These are phyloP conservation scores for Apiotrichum veenhuisii DNA, from an alignment of 1,284 basidiomycete genomes.

Conservation along the genomic window DNA sequence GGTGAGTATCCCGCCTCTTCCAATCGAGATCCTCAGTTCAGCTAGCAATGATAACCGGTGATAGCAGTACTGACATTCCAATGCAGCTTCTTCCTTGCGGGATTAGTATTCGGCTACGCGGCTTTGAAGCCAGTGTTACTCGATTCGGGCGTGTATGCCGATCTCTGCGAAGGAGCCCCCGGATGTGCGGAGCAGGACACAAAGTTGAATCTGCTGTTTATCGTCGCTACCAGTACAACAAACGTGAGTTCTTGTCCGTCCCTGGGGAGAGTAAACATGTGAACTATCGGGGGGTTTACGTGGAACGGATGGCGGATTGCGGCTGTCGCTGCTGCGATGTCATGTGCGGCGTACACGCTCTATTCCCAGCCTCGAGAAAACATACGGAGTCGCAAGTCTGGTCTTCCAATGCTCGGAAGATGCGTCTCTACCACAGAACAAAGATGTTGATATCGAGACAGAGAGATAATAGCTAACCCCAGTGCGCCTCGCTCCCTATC, in stretches of 20 bases:
- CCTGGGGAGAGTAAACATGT: conserved; percentile 26
- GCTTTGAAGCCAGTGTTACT: conserved; percentile 36
- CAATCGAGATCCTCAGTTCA: neutral
- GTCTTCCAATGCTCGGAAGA: too few species aligned
- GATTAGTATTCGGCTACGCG: conserved; percentile 35
- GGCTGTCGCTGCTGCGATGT: too few species aligned
- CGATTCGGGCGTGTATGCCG: conserved; percentile 26
- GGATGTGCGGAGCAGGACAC: conserved; percentile 31
- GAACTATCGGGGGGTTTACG: too few species aligned
- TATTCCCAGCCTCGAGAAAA: too few species aligned
- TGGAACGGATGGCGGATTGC: too few species aligned
- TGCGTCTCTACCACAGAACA: too few species aligned
- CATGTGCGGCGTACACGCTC: too few species aligned
- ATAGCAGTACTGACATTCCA: too few species aligned
- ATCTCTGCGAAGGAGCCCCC: conserved; percentile 20
- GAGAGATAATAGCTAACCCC: neutral
- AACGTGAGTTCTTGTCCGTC: conserved; percentile 32
- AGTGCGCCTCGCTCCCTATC: conserved; percentile 42
- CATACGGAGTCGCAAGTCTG: too few species aligned
- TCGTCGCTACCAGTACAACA: conserved; percentile 41
- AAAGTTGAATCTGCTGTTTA: conserved; percentile 44
- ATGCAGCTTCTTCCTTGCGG: conserved; percentile 29
- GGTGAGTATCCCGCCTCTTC: conserved; percentile 13
- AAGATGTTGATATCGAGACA: too few species aligned
- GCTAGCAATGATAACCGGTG: neutral